Percentiles rank a stretch among this genome's conserved stretches.
phyloP scores from a whole-genome alignment of 2,329 filamentous ascomycete genomes.

The Helotiales sp. region DNA sequence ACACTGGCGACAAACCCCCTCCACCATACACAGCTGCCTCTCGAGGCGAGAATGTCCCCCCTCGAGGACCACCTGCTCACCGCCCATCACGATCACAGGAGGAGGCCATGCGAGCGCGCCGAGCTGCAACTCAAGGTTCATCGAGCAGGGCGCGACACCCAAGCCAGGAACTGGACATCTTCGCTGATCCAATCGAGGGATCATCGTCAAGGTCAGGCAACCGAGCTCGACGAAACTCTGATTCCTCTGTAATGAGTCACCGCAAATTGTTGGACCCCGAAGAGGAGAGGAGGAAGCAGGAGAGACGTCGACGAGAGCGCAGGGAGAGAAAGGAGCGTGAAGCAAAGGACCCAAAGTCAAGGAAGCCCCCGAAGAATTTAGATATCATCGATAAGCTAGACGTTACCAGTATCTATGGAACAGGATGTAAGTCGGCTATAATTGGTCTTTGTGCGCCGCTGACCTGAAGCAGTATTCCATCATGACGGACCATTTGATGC shows the following conservation, averaged over 20 bases:
- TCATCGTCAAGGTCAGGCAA: slow-evolving; percentile 37
- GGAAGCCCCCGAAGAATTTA: slow-evolving; percentile 47
- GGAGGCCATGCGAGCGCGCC: slow-evolving; percentile 57
- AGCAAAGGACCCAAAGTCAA: slow-evolving; percentile 41
- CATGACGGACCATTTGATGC: slow-evolving; percentile 98
- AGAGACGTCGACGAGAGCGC: slow-evolving; percentile 51
- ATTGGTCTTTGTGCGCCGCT: not conserved
- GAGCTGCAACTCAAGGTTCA: slow-evolving; percentile 37
- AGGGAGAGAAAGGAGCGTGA: slow-evolving; percentile 40
- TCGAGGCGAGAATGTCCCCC: slow-evolving; percentile 48
- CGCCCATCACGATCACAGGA: slow-evolving; percentile 67
- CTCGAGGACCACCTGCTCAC: slow-evolving; percentile 44
- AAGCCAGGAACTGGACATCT: slow-evolving; percentile 33
- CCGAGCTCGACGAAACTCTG: slow-evolving; percentile 70
- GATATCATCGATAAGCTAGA: slow-evolving; percentile 97
- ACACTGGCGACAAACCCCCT: slow-evolving; percentile 47
- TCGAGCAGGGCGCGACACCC: slow-evolving; percentile 33
- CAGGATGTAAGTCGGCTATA: slow-evolving; percentile 66
- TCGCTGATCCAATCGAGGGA: slow-evolving; percentile 36
- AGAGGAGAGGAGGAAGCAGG: slow-evolving; percentile 59
- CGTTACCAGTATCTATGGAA: slow-evolving; percentile 93
- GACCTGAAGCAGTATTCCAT: slow-evolving; percentile 73
- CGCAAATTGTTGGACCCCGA: slow-evolving; percentile 58
- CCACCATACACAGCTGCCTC: slow-evolving; percentile 28
- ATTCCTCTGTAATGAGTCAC: slow-evolving; percentile 68